Evolutionary conservation across 257 asterid species (phyloP).

Genomic region (Lithospermum erythrorhizon): DNA sequence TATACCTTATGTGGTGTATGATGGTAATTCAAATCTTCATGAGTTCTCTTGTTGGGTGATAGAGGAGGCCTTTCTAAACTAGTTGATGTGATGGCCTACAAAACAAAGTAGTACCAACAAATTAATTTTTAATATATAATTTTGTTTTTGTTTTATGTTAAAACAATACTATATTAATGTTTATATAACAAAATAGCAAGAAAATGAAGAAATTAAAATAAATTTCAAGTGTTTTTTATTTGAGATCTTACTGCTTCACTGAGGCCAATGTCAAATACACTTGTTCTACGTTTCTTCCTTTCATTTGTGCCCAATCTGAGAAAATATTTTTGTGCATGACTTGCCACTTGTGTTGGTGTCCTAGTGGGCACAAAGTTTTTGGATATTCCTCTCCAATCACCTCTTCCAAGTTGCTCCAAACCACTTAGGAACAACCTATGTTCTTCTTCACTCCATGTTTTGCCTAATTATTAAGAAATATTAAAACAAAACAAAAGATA

Average conservation of each 20-base stretch:
- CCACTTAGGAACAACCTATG: conserved; percentile 43
- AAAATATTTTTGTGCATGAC: conserved; percentile 67
- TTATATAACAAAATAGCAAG: too few species aligned
- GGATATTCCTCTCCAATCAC: conserved; percentile 64
- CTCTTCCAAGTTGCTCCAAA: conserved; percentile 41
- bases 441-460: conserved; percentile 45
- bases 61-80: conserved; percentile 15
- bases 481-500: not conserved
- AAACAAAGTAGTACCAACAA: too few species aligned
- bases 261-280: conserved; percentile 44
- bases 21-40: conserved; percentile 1
- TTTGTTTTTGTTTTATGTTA: too few species aligned
- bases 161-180: too few species aligned
- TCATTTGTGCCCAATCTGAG: conserved; percentile 21
- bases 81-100: conserved; percentile 7
- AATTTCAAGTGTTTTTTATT: too few species aligned
- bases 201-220: too few species aligned
- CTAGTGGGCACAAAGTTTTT: conserved; percentile 35
- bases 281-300: conserved; percentile 30
- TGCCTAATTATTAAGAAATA: conserved; percentile 21
- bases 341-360: conserved; percentile 52
- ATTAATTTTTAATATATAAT: not conserved
- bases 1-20: conserved; percentile 16
- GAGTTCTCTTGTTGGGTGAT: conserved; percentile 13
- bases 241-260: conserved; percentile 9